These are phyloP conservation scores for Talaromyces sp. DNA, from an alignment of 2,329 filamentous ascomycete genomes.

Conservation along the genomic window DNA sequence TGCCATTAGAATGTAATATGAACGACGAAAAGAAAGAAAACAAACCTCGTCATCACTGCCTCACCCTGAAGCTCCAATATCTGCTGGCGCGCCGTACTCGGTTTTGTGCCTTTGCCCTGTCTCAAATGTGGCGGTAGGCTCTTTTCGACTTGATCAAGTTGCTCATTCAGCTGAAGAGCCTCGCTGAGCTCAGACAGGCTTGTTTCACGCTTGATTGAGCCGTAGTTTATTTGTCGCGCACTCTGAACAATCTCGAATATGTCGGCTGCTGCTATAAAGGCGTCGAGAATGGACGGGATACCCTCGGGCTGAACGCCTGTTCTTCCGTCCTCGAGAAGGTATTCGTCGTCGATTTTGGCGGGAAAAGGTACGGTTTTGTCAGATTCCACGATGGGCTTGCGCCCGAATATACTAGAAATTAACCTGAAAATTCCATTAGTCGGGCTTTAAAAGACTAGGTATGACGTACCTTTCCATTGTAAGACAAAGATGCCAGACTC, in stretches of 20 bases:
- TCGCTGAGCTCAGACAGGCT: background rate
- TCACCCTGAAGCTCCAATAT: background rate
- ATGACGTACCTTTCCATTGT: background rate
- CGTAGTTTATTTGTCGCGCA: background rate
- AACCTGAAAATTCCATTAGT: background rate
- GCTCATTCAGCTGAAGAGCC: background rate
- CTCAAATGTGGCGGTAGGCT: background rate
- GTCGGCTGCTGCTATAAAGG: background rate
- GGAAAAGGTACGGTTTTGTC: background rate
- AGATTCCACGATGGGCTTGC: background rate
- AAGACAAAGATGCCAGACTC: background rate
- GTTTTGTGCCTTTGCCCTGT: background rate
- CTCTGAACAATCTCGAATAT: background rate
- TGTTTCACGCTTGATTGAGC: background rate
- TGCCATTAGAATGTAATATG: background rate
- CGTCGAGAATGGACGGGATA: background rate
- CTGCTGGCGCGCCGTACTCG: background rate
- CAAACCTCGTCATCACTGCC: background rate
- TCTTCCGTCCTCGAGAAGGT: background rate
- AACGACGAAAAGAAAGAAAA: background rate
- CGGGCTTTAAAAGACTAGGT: background rate
- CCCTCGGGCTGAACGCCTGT: background rate
- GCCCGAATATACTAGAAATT: background rate
- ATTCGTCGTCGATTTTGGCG: background rate
- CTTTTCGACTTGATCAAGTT: background rate